Percentiles rank a stretch among this genome's conserved stretches.
phyloP scores from a whole-genome alignment of 2,329 filamentous ascomycete genomes.

The Penicillium sp. region DNA sequence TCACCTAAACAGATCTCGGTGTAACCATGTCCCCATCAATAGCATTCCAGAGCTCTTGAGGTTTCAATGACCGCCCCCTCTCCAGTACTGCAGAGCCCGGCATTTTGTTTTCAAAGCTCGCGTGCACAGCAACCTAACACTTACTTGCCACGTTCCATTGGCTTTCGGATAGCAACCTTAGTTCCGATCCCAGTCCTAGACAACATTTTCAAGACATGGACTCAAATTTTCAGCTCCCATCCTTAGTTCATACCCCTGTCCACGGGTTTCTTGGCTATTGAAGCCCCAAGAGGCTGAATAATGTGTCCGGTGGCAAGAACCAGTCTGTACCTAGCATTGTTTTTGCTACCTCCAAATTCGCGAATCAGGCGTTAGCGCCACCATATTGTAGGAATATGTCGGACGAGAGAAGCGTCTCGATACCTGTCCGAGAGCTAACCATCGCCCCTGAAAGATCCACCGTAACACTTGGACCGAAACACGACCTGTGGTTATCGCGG shows the following conservation, averaged over 20 bases:
- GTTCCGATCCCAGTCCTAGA: neutral
- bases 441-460: neutral
- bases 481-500: neutral
- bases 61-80: too few species aligned
- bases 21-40: too few species aligned
- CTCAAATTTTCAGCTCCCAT: constrained; percentile 4
- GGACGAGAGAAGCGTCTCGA: neutral
- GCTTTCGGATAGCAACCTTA: constrained; percentile 9
- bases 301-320: neutral
- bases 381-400: neutral
- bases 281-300: neutral
- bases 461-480: neutral
- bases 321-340: too few species aligned
- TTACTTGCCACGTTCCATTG: constrained; percentile 13
- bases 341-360: too few species aligned
- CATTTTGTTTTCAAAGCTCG: too few species aligned
- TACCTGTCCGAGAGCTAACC: neutral
- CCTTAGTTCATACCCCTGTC: too few species aligned
- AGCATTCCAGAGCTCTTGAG: too few species aligned
- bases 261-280: neutral
- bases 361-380: neutral
- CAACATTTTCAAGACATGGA: neutral
- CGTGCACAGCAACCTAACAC: too few species aligned
- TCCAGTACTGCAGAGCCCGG: too few species aligned
- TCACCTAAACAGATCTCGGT: too few species aligned